phyloP scores from a whole-genome alignment of 352 stramenopile species.

The Pythium diclinum region DNA sequence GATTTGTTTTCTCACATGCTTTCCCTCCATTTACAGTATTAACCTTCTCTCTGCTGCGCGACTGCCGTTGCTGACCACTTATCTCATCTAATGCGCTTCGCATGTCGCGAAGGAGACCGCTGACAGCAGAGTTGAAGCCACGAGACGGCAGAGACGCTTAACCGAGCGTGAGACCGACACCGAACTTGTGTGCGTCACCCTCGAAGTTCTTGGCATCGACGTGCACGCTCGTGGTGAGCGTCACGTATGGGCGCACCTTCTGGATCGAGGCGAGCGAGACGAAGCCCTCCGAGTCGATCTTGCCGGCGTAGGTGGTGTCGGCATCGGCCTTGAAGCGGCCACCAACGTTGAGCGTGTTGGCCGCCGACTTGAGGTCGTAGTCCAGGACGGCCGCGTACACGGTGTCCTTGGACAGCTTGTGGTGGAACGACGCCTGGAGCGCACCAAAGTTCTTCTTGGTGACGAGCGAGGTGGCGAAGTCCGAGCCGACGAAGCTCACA shows the following conservation, averaged over 20 bases:
- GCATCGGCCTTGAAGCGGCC: slow-evolving; percentile 80
- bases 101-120: slow-evolving; percentile 5
- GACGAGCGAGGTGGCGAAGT: slow-evolving; percentile 75
- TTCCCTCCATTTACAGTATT: slow-evolving; percentile 30
- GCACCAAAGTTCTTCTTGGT: slow-evolving; percentile 88
- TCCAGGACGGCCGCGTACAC: slow-evolving; percentile 85
- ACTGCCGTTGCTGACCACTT: slow-evolving; percentile 1
- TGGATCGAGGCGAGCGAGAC: slow-evolving; percentile 81
- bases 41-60: slow-evolving; percentile 10
- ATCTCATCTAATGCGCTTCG: slow-evolving; percentile 20
- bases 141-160: slow-evolving; percentile 39
- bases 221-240: slow-evolving; percentile 79
- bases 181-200: slow-evolving; percentile 89
- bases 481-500: slow-evolving; percentile 66
- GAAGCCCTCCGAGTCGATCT: slow-evolving; percentile 85
- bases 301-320: slow-evolving; percentile 79
- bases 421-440: slow-evolving; percentile 78
- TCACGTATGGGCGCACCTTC: slow-evolving; percentile 84
- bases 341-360: slow-evolving; percentile 49
- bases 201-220: slow-evolving; percentile 92
- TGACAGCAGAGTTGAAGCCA: slow-evolving; percentile 12
- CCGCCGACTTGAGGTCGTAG: slow-evolving; percentile 82
- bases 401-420: slow-evolving; percentile 79
- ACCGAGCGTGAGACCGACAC: slow-evolving; percentile 82
- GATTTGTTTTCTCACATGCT: slow-evolving; percentile 12